These are phyloP conservation scores for Catunica adiposa DNA, from an alignment of 2,329 filamentous ascomycete species.

Conservation along the genomic window DNA sequence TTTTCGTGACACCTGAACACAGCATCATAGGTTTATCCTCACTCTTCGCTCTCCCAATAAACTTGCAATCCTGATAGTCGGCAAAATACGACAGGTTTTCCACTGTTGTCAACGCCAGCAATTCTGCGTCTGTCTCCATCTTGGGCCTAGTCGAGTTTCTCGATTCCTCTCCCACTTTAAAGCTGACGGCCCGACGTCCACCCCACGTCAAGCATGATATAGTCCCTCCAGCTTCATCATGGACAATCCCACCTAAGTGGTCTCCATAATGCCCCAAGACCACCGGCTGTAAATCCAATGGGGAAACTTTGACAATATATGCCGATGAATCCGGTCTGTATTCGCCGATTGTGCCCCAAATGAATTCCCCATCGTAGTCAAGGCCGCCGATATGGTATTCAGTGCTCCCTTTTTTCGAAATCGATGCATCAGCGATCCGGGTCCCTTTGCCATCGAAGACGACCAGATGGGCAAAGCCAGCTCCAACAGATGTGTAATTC, in stretches of 20 bases:
- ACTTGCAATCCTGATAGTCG: conserved; percentile 38
- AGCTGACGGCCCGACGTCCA: conserved; percentile 25
- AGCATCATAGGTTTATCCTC: conserved; percentile 29
- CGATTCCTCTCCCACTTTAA: conserved; percentile 20
- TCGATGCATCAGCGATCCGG: conserved; percentile 28
- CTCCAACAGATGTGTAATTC: conserved; percentile 30
- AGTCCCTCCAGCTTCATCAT: conserved; percentile 22
- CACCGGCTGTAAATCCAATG: conserved; percentile 22
- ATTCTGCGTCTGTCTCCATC: conserved; percentile 5
- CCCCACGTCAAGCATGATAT: conserved; percentile 32
- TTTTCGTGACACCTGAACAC: conserved; percentile 28
- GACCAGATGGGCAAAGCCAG: conserved; percentile 29
- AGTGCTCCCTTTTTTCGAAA: conserved; percentile 23
- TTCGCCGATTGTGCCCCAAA: conserved; percentile 31
- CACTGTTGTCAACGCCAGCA: conserved; percentile 13
- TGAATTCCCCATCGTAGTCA: conserved; percentile 30
- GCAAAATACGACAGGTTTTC: conserved; percentile 28
- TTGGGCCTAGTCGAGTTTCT: not conserved
- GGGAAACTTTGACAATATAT: conserved; percentile 25
- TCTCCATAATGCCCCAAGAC: conserved; percentile 24
- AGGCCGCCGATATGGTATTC: conserved; percentile 33
- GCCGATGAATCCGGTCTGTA: conserved; percentile 32
- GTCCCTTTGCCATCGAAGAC: conserved; percentile 28
- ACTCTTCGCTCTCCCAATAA: conserved; percentile 25
- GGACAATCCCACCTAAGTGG: conserved; percentile 31